Evolutionary conservation across 768 basidiomycete genomes (phyloP).

Genomic region (Boletus bicolor): DNA sequence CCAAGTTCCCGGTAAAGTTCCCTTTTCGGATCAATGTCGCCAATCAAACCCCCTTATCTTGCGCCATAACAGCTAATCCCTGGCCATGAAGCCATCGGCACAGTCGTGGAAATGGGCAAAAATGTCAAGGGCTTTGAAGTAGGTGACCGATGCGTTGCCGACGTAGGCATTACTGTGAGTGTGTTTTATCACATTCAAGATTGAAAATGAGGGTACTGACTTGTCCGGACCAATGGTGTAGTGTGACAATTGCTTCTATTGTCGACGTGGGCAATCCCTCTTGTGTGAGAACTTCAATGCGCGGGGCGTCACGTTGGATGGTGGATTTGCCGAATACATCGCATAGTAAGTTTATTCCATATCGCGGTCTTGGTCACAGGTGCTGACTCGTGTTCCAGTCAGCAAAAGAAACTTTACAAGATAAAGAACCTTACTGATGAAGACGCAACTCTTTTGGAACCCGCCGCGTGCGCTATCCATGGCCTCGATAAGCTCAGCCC

Average conservation of each 20-base stretch:
- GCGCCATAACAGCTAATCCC: conserved; percentile 54
- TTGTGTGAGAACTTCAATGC: conserved; percentile 84
- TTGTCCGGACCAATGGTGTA: conserved; percentile 24
- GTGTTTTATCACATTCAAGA: not conserved
- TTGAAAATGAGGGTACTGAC: not conserved
- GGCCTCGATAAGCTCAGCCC: conserved; percentile 86
- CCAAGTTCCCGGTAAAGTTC: conserved; percentile 49
- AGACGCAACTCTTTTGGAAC: conserved; percentile 85
- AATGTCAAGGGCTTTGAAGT: conserved; percentile 71
- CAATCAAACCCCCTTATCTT: conserved; percentile 16
- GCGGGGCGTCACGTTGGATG: conserved; percentile 75
- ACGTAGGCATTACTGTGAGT: conserved; percentile 69
- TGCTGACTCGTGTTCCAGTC: conserved; percentile 33
- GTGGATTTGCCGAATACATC: conserved; percentile 89
- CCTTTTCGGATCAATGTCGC: conserved; percentile 18
- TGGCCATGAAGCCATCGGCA: conserved; percentile 74
- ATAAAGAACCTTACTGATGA: conserved; percentile 84
- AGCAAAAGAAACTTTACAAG: conserved; percentile 79
- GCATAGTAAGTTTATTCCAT: conserved; percentile 54
- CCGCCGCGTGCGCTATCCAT: conserved; percentile 88
- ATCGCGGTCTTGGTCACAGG: not conserved
- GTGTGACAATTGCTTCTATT: conserved; percentile 87
- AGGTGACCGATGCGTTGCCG: conserved; percentile 84
- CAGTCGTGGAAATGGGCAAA: conserved; percentile 70
- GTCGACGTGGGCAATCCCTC: conserved; percentile 76